Base-by-base conservation (phyloP, 805 yeast genomes). In the Yamadazyma kitorensis region DNA sequence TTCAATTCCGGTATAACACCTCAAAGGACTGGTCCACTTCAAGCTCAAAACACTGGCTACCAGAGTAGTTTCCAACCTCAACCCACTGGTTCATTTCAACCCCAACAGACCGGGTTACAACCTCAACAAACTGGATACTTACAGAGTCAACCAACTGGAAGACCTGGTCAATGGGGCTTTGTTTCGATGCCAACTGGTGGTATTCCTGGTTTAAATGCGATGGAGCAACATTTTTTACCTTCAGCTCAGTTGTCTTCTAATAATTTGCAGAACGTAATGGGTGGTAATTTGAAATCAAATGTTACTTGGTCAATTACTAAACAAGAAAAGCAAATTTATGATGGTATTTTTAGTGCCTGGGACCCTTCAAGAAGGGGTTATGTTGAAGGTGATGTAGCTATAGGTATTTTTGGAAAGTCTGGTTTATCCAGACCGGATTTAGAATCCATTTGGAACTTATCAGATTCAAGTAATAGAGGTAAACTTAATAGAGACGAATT, bases 361-460 rank as follows among this genome's bases (percentile, higher is more conserved):
- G 97, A 89, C 52, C 65, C 77, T 11, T 51, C 66, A 25, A 72
- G 72, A 29, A 64, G 65, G 27, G 98, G 98, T 0, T 76, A 61
- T 43, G 69, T 91, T 40, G 82, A 80, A 37, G 95, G 96, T 11
- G 76, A 76, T 17, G 78, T 81, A 9, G 96, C 96, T 2, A 85
- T 91, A 33, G 78, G 78, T 37, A 81, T 93, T 29, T 88, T 93
- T 57, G 81, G 93, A 36, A 91, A 93, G 61, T 84, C 95, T 14
- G 98, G 98, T 2, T 74, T 93, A 46, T 72, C 80, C 36, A 79
- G 96, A 57, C 70, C 78, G 4, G 97, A 89, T 50, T 71, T 91
- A 42, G 98, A 89, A 58, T 72, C 80, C 26, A 88, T 93, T 43
- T 91, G 98, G 98, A 85, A 78, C 31, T 70, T 91, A 45, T 77